Evolutionary conservation across 2,329 filamentous ascomycete species (phyloP), one percentile per base, ranked within the genome.

Genomic region (Xylariaceae sp.): DNA sequence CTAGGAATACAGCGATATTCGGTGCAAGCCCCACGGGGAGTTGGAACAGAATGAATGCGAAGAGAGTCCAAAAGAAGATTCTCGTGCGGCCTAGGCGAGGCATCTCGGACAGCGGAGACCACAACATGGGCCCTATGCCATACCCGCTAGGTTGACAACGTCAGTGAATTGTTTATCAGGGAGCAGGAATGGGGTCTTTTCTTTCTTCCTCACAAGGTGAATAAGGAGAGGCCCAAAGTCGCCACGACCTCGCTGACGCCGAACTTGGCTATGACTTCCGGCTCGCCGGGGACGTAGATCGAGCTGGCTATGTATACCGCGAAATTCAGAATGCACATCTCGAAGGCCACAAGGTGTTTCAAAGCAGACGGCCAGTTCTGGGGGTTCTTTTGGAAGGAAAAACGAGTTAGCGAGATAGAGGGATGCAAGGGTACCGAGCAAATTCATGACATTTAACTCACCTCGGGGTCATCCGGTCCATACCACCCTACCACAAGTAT

Each of bases 71-170:
- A 22, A 82, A 72, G 54, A 82, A 83, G 0, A 76, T 71, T 1
- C 72, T 70, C 44, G 79, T 83, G 2, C 80, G 69, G 3, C 80
- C 79, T 43, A 83, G 70, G 25, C 67, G 50, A 0, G 80, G 78
- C 12, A 84, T 73, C 58, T 85, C 81, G 35, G 68, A 73, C 27
- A 83, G 56, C 0, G 80, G 80, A 1, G 73, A 74, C 62, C 75
- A 81, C 23, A 83, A 49, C 45, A 82, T 60, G 2, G 78, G 76
- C 0, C 79, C 60, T 22, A 63, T 11, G 16, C 65, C 59, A 27
- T 56, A 56, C 16, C 54, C 54, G 10, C 45, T 37, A 11, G 55
- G n/a, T n/a, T n/a, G n/a, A n/a, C n/a, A n/a, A n/a, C n/a, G n/a
- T n/a, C n/a, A n/a, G n/a, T n/a, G n/a, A n/a, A n/a, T n/a, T n/a